These are phyloP conservation scores for Alternaria sp. DNA, from an alignment of 2,329 filamentous ascomycete species.

Conservation along the genomic window DNA sequence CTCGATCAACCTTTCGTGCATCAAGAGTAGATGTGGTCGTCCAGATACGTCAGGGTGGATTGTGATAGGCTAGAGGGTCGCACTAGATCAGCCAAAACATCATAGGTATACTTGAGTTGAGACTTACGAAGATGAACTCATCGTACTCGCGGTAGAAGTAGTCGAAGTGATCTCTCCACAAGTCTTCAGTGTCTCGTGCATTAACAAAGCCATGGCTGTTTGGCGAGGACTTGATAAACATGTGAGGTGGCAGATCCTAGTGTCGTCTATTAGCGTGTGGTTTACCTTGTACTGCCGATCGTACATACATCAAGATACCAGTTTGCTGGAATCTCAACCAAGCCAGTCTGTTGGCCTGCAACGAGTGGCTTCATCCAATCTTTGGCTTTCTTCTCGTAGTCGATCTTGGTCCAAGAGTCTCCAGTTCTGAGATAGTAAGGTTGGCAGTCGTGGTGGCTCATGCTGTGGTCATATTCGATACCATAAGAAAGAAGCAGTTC, in stretches of 20 bases:
- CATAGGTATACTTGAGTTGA: constrained; percentile 54
- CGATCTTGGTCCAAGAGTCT: constrained; percentile 73
- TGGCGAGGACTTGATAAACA: constrained; percentile 72
- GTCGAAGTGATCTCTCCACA: constrained; percentile 72
- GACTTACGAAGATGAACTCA: constrained; percentile 70
- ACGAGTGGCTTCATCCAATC: constrained; percentile 73
- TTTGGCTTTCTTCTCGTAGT: constrained; percentile 68
- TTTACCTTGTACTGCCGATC: not conserved
- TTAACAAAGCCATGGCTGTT: constrained; percentile 69
- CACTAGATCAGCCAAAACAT: constrained; percentile 1
- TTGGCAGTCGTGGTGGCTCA: constrained; percentile 71
- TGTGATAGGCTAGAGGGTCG: constrained; percentile 65
- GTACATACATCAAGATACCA: constrained; percentile 65
- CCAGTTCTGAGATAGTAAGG: constrained; percentile 70
- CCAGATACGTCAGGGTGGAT: constrained; percentile 74
- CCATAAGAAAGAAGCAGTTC: constrained; percentile 71
- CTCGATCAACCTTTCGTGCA: constrained; percentile 76
- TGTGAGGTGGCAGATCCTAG: constrained; percentile 64
- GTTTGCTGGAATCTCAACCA: constrained; percentile 71
- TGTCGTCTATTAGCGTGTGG: constrained; percentile 41
- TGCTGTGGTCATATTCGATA: constrained; percentile 73
- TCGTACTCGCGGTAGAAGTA: constrained; percentile 81
- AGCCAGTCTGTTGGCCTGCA: constrained; percentile 65
- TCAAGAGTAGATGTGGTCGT: constrained; percentile 73
- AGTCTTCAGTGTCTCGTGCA: constrained; percentile 66